Evolutionary conservation across 148 eudicot species (phyloP), one percentile per base, ranked within the genome.

Genomic region (Hydrangea macrophylla): DNA sequence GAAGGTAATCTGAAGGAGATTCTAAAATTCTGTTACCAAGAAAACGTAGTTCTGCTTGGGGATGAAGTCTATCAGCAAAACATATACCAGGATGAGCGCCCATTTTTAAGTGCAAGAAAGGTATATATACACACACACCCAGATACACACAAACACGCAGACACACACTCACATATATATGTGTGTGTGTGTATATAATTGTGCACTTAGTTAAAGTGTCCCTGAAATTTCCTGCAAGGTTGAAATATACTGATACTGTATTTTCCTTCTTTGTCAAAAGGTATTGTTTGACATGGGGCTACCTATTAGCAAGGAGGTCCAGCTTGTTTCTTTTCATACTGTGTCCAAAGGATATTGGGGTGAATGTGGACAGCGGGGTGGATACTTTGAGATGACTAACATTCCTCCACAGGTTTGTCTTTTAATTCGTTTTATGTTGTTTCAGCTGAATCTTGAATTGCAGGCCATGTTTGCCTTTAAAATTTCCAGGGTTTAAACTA

Each of bases 21-120:
- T n/a, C 65, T 91, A 66, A 76, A 73, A 13, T 94, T 91, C 81
- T 94, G 99, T 72, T 65, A 78, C 78, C 84, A 76, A 74, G 83
- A 94, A 76, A 86, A 82, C n/a, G 71, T 94, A 76, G 97, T 81
- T 55, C 76, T 94, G 75, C 76, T 94, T 62, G 99, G 90, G 17
- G 99, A 94, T 81, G 99, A 94, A 83, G 99, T 94, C 62, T 94
- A 94, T 80, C 99, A 94, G 78, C 96, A 89, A 60, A 94, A 94
- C 59, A 76, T 94, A 76, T 94, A 94, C 92, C 99, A 94, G 79
- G 97, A 94, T 65, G 93, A 91, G 77, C 96, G 99, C 32, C 99
- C 97, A 44, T 94, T 94, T 73, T 48, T 91, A 33, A 94, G 99
- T 72, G 79, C 99, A 54, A 85, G 85, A 75, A 94, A 94, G 99